phyloP scores from a whole-genome alignment of 345 rosid genomes.

The Trapa incisa region DNA sequence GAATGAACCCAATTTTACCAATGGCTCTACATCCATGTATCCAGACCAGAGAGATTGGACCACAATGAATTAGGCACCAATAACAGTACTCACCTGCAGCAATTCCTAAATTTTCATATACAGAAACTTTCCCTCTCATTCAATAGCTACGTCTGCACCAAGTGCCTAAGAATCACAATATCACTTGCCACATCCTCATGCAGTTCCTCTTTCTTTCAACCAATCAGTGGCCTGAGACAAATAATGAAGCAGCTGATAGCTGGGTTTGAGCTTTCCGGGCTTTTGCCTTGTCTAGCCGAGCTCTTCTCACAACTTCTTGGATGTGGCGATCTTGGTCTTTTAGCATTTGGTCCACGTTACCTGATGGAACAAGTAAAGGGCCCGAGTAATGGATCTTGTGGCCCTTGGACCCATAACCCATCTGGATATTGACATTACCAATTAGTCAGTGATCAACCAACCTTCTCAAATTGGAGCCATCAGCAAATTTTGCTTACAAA shows the following conservation, averaged over 20 bases:
- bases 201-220: neutral
- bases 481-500: neutral
- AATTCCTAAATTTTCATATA: neutral
- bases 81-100: no score
- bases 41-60: conserved; percentile 15
- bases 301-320: conserved; percentile 87
- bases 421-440: conserved; percentile 17
- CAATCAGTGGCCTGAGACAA: conserved; percentile 66
- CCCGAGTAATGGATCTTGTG: conserved; percentile 93
- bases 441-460: neutral
- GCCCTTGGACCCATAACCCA: conserved; percentile 86
- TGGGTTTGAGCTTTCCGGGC: conserved; percentile 56
- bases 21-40: conserved; percentile 5
- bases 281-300: conserved; percentile 76
- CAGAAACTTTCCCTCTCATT: neutral
- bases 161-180: neutral
- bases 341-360: conserved; percentile 82
- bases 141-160: neutral
- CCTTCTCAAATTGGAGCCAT: no score
- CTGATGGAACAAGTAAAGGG: conserved; percentile 73
- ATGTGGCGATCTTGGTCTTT: conserved; percentile 95
- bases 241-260: conserved; percentile 46
- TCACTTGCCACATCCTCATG: no score
- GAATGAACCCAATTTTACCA: conserved; percentile 7
- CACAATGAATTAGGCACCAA: no score